Evolutionary conservation across 2,329 filamentous ascomycete species (phyloP), one percentile per base, ranked within the genome.

Genomic region (Myrmaecium sp.): DNA sequence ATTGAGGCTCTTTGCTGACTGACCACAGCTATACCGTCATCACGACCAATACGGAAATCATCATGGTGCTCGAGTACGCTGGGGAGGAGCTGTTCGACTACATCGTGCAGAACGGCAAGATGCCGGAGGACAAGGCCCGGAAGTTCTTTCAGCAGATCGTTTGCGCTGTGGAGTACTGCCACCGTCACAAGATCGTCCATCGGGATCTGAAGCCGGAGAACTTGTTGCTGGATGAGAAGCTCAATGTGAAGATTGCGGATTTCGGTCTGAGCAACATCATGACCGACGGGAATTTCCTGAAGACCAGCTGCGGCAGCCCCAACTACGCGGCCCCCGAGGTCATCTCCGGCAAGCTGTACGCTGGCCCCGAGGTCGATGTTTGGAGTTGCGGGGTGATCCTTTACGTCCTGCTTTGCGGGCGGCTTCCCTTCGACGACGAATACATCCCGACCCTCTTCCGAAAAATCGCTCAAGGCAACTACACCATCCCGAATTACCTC

Each of bases 131-230:
- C 33, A 80, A 91, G 49, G 89, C 89, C n/a, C 74, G 89, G 30
- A 82, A 86, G 40, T 94, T 98, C 62, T 98, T 98, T 55, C 89
- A 98, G 55, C 89, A 98, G 55, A 98, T 98, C 57, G 79, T 98
- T 28, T 94, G 89, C 52, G 89, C 89, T 22, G 89, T 98, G 40
- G 89, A 98, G 52, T 98, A 98, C 58, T 98, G 89, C 47, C 89
- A 98, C 56, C 71, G 89, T 34, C 89, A 98, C 62, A 95, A 95
- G 60, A 95, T 98, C 44, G 89, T 95, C 21, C 89, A 98, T 54
- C 77, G 89, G 50, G 89, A 98, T 51, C 59, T 98, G 35, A 98
- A 98, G 54, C 89, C 89, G 6, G 89, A 98, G 61, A 98, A 98
- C 48, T 59, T 98, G 25, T 68, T 98, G 22, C 72, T 98, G 27